Evolutionary conservation across 2,329 filamentous ascomycete species (phyloP).

Genomic region (Stachybotrys chlorohalonatus): DNA sequence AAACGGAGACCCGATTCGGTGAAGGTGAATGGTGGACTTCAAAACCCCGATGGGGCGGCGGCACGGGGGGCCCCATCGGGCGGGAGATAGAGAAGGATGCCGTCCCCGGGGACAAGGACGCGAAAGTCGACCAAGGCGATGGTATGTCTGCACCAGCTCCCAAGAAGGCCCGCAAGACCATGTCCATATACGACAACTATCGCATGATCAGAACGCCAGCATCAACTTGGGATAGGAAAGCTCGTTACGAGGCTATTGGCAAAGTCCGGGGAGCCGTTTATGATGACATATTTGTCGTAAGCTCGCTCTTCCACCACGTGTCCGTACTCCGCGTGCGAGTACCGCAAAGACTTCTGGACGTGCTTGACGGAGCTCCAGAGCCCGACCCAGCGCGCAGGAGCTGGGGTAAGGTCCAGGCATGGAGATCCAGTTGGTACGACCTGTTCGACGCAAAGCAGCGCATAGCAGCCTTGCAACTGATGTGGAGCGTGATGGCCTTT

Average conservation of each 20-base stretch:
- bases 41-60: conserved; percentile 54
- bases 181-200: conserved; percentile 54
- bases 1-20: conserved; percentile 45
- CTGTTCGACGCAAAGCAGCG: conserved; percentile 46
- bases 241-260: conserved; percentile 48
- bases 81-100: conserved; percentile 45
- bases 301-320: conserved; percentile 53
- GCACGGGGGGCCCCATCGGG: conserved; percentile 52
- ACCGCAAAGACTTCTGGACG: conserved; percentile 40
- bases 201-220: conserved; percentile 51
- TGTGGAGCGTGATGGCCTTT: conserved; percentile 54
- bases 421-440: conserved; percentile 54
- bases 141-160: conserved; percentile 12
- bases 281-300: conserved; percentile 55
- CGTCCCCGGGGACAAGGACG: conserved; percentile 37
- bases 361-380: conserved; percentile 37
- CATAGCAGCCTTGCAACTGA: conserved; percentile 43
- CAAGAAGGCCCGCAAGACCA: conserved; percentile 45
- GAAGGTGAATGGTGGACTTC: conserved; percentile 54
- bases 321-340: conserved; percentile 51
- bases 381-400: conserved; percentile 24
- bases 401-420: conserved; percentile 45
- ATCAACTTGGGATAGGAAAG: conserved; percentile 51
- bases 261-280: conserved; percentile 34
- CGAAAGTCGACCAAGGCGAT: conserved; percentile 15